Evolutionary conservation across 345 rosid species (phyloP).

Genomic region (Linum trigynum): DNA sequence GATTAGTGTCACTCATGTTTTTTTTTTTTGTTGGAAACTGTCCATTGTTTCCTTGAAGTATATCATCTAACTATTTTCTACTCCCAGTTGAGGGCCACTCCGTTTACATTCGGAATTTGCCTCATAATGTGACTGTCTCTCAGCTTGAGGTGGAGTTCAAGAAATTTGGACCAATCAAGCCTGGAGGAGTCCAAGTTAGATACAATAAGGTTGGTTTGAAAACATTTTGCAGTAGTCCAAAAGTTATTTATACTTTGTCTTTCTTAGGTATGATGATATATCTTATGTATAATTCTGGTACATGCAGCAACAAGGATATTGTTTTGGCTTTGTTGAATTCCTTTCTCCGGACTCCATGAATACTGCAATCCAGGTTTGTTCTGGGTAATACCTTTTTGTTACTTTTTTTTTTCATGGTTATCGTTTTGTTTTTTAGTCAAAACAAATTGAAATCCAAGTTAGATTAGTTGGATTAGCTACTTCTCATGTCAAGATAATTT

Average conservation of each 20-base stretch:
- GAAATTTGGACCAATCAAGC: constrained; percentile 24
- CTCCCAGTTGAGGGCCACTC: constrained; percentile 22
- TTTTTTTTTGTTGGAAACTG: too few species aligned
- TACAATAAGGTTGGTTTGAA: constrained; percentile 15
- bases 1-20: too few species aligned
- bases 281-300: neutral
- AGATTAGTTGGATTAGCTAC: too few species aligned
- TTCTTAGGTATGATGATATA: neutral
- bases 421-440: too few species aligned
- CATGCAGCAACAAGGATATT: constrained; percentile 20
- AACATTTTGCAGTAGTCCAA: neutral
- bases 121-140: constrained; percentile 8
- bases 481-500: too few species aligned
- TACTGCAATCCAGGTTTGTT: constrained; percentile 20
- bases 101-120: constrained; percentile 21
- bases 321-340: constrained; percentile 27
- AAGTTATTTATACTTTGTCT: neutral
- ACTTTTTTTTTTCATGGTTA: too few species aligned
- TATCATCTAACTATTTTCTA: neutral
- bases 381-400: neutral
- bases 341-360: constrained; percentile 18
- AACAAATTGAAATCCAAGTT: too few species aligned
- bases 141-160: constrained; percentile 20
- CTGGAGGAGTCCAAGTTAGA: constrained; percentile 24
- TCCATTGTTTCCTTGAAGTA: too few species aligned